Percentiles rank a stretch among this genome's conserved stretches.
Evolutionary conservation across 1,284 basidiomycete species (phyloP).

Genomic region (Naganishia sp.): DNA sequence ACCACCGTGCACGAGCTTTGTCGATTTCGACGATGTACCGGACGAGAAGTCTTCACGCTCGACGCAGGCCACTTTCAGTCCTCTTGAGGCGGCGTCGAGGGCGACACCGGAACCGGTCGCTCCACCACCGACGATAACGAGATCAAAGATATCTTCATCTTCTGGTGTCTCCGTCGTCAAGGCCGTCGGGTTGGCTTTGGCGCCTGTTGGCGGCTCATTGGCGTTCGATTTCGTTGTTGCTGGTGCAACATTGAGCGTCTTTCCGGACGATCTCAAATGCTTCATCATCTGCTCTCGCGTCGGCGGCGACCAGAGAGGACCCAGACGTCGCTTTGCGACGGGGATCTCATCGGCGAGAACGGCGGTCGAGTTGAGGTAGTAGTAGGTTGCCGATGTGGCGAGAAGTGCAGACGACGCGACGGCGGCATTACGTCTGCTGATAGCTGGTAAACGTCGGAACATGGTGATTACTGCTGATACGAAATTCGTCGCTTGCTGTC

Average conservation of each 20-base stretch:
- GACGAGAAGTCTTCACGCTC: conserved; percentile 91
- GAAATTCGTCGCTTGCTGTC: not conserved
- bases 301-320: conserved; percentile 56
- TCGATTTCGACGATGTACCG: conserved; percentile 96
- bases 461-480: conserved; percentile 14
- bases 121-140: conserved; percentile 84
- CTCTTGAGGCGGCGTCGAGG: conserved; percentile 87
- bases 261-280: conserved; percentile 53
- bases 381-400: conserved; percentile 28
- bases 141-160: conserved; percentile 64
- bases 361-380: conserved; percentile 27
- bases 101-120: conserved; percentile 94
- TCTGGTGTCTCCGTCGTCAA: conserved; percentile 41
- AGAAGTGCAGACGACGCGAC: conserved; percentile 22
- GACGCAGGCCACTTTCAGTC: conserved; percentile 88
- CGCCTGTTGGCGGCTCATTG: conserved; percentile 39
- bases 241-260: conserved; percentile 35
- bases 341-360: conserved; percentile 34
- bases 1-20: conserved; percentile 96
- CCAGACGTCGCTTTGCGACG: conserved; percentile 48
- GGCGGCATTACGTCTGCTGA: conserved; percentile 25
- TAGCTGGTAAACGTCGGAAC: conserved; percentile 31
- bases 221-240: conserved; percentile 44
- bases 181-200: conserved; percentile 37
- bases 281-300: conserved; percentile 55